Evolutionary conservation across 352 stramenopile genomes (phyloP).

Genomic region (Poterioochromonas sp.): DNA sequence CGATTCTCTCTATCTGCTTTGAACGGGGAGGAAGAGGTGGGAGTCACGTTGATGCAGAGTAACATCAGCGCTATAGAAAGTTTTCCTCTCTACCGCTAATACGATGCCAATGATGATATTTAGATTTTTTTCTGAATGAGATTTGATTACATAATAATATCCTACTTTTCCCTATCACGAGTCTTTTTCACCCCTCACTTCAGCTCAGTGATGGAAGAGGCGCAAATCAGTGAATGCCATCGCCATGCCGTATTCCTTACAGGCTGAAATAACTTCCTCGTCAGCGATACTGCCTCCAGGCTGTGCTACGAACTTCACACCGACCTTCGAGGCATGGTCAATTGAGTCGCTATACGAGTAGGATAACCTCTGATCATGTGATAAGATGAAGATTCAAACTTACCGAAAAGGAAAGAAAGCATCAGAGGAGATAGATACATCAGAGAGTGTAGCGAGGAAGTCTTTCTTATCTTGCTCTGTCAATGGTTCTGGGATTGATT

Average conservation of each 20-base stretch:
- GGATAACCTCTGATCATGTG: not conserved
- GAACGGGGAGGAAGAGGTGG: too few species aligned
- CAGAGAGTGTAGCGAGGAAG: conserved; percentile 72
- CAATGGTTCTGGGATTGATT: conserved; percentile 78
- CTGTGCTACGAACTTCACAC: conserved; percentile 95
- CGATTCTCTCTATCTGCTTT: too few species aligned
- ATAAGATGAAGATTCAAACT: conserved; percentile 56
- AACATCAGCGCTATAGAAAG: too few species aligned
- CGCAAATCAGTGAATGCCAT: conserved; percentile 96
- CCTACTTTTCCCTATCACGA: too few species aligned
- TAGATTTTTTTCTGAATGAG: too few species aligned
- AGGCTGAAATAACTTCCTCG: conserved; percentile 74
- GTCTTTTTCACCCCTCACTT: too few species aligned
- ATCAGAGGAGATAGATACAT: conserved; percentile 92
- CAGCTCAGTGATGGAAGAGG: conserved; percentile 99
- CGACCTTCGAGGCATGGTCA: conserved; percentile 85
- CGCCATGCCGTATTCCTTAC: conserved; percentile 95
- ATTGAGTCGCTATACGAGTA: conserved; percentile 55
- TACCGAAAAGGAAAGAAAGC: conserved; percentile 98
- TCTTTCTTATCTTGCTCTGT: conserved; percentile 84
- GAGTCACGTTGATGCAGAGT: too few species aligned
- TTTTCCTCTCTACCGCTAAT: too few species aligned
- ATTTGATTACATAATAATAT: too few species aligned
- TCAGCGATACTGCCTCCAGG: conserved; percentile 78
- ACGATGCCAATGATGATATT: too few species aligned